Conservation (phyloP, 805 yeast species). For the Kazachstania africana region DNA sequence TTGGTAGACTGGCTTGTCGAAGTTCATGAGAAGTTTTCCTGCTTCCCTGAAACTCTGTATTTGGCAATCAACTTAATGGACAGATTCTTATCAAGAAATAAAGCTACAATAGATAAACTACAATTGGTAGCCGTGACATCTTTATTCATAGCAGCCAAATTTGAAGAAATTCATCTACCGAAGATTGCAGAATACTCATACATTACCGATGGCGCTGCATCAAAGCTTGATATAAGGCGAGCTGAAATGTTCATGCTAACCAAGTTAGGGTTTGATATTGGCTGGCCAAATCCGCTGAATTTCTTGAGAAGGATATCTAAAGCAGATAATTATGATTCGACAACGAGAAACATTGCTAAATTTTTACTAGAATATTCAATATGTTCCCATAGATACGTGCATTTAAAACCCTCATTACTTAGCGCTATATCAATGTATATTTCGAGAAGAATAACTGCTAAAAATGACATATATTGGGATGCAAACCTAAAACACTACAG, state of each 20-base stretch:
- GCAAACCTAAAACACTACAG: slow-evolving; percentile 16
- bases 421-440: slow-evolving; percentile 86
- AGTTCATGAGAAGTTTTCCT: slow-evolving; percentile 72
- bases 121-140: slow-evolving; percentile 82
- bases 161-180: slow-evolving; percentile 85
- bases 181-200: slow-evolving; percentile 76
- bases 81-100: slow-evolving; percentile 65
- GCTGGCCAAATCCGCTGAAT: slow-evolving; percentile 84
- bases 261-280: slow-evolving; percentile 59
- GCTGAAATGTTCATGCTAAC: slow-evolving; percentile 76
- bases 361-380: slow-evolving; percentile 68
- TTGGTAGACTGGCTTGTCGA: slow-evolving; percentile 91
- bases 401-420: slow-evolving; percentile 61
- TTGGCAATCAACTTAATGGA: slow-evolving; percentile 81
- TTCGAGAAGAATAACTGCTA: slow-evolving; percentile 46
- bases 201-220: slow-evolving; percentile 76
- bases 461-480: slow-evolving; percentile 16
- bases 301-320: slow-evolving; percentile 79
- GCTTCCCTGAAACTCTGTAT: slow-evolving; percentile 76
- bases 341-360: slow-evolving; percentile 75
- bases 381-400: slow-evolving; percentile 65
- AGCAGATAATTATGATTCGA: slow-evolving; percentile 82
- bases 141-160: slow-evolving; percentile 81
- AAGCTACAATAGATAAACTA: slow-evolving; percentile 63
- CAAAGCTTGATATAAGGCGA: slow-evolving; percentile 67